phyloP scores from a whole-genome alignment of 2,329 filamentous ascomycete genomes.

The Domatiomyces globalis region DNA sequence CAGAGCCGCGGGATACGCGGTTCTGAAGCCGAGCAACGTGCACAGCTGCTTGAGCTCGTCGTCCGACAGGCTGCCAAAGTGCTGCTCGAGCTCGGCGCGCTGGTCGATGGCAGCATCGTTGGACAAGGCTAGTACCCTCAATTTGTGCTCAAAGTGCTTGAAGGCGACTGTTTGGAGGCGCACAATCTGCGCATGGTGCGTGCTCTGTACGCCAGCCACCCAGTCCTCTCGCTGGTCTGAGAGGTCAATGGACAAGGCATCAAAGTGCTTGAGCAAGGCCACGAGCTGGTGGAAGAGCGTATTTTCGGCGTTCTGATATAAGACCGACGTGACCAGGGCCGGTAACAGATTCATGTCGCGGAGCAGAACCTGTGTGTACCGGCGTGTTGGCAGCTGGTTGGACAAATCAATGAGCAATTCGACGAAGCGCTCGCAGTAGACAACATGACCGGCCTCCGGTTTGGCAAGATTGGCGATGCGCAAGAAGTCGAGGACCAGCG shows the following conservation, averaged over 20 bases:
- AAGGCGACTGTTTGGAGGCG: slow-evolving; percentile 64
- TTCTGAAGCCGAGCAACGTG: slow-evolving; percentile 59
- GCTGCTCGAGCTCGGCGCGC: slow-evolving; percentile 59
- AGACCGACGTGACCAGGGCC: slow-evolving; percentile 60
- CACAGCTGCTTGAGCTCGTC: slow-evolving; percentile 59
- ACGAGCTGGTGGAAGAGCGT: slow-evolving; percentile 67
- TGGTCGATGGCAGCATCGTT: slow-evolving; percentile 83
- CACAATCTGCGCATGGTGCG: slow-evolving; percentile 63
- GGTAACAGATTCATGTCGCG: slow-evolving; percentile 74
- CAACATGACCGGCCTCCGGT: slow-evolving; percentile 39
- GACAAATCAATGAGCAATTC: slow-evolving; percentile 83
- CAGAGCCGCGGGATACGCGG: slow-evolving; percentile 61
- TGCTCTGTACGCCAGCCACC: slow-evolving; percentile 59
- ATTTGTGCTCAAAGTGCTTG: slow-evolving; percentile 73
- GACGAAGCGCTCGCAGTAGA: slow-evolving; percentile 87
- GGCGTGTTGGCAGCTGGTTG: slow-evolving; percentile 82
- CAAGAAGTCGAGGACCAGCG: slow-evolving; percentile 70
- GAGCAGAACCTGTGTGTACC: slow-evolving; percentile 81
- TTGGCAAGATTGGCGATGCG: slow-evolving; percentile 49
- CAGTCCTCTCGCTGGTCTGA: slow-evolving; percentile 68
- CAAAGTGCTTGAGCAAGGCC: slow-evolving; percentile 70
- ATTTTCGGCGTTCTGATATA: slow-evolving; percentile 62
- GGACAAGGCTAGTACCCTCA: slow-evolving; percentile 80
- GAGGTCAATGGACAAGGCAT: slow-evolving; percentile 79
- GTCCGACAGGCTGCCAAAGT: slow-evolving; percentile 60